Evolutionary conservation across 148 eudicot species (phyloP).

Genomic region (Persicaria tinctoria): DNA sequence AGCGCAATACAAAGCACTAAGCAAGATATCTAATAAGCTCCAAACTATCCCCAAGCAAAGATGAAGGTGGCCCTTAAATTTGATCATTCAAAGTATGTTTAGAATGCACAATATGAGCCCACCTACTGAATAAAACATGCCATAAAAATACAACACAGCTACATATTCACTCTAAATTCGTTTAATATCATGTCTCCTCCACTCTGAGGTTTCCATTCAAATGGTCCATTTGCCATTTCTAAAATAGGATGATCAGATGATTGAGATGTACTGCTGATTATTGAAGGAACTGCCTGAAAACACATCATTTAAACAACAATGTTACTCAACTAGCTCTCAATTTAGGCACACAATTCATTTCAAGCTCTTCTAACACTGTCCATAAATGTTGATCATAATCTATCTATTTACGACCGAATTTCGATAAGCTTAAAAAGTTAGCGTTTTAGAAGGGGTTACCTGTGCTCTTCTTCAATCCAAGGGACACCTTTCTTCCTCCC

Average conservation of each 20-base stretch:
- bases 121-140: not conserved
- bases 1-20: not conserved
- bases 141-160: not conserved
- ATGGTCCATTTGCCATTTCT: slow-evolving; percentile 21
- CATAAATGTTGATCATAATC: not conserved
- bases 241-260: slow-evolving; percentile 19
- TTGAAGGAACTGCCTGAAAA: slow-evolving; percentile 48
- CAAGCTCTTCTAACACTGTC: not conserved
- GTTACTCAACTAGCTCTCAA: not conserved
- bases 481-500: slow-evolving; percentile 96
- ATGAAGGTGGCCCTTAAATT: not conserved
- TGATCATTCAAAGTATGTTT: not conserved
- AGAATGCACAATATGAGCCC: not conserved
- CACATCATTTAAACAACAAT: not conserved
- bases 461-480: slow-evolving; percentile 97
- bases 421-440: too few species aligned
- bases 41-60: not conserved
- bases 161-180: slow-evolving; percentile 10
- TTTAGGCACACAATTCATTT: not conserved
- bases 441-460: slow-evolving; percentile 24
- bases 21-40: not conserved
- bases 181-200: slow-evolving; percentile 35
- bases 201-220: slow-evolving; percentile 32
- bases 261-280: slow-evolving; percentile 13
- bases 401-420: too few species aligned